These are phyloP conservation scores for Candida verbasci DNA, from an alignment of 805 yeast species.

Conservation along the genomic window DNA sequence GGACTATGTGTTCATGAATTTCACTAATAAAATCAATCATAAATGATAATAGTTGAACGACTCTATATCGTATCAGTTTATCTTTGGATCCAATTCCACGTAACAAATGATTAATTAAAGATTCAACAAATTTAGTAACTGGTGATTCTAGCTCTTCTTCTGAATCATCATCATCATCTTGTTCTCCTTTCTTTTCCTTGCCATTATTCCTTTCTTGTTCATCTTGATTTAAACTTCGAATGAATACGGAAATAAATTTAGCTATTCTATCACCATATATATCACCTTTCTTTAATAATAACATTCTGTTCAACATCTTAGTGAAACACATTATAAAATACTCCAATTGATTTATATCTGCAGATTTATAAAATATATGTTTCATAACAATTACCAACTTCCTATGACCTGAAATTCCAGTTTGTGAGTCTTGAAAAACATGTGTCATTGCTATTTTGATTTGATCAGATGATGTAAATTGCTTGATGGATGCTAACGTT, in stretches of 20 bases:
- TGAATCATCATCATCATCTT: slow-evolving; percentile 13
- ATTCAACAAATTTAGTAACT: slow-evolving; percentile 53
- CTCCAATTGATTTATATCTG: slow-evolving; percentile 47
- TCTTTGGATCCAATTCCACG: slow-evolving; percentile 76
- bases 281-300: slow-evolving; percentile 68
- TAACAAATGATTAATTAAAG: slow-evolving; percentile 61
- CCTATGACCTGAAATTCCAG: slow-evolving; percentile 68
- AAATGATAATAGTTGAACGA: slow-evolving; percentile 69
- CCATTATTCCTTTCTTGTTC: too few species aligned
- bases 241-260: slow-evolving; percentile 59
- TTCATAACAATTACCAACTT: slow-evolving; percentile 64
- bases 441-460: slow-evolving; percentile 47
- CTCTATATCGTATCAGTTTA: slow-evolving; percentile 73
- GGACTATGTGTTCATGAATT: slow-evolving; percentile 68
- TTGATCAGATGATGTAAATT: slow-evolving; percentile 18
- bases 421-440: slow-evolving; percentile 78
- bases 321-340: slow-evolving; percentile 60
- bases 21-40: slow-evolving; percentile 70
- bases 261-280: slow-evolving; percentile 71
- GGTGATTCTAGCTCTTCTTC: slow-evolving; percentile 35
- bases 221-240: slow-evolving; percentile 43
- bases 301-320: slow-evolving; percentile 56
- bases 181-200: slow-evolving; percentile 7
- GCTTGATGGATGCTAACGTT: slow-evolving; percentile 14
- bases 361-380: slow-evolving; percentile 54